Percentiles rank a stretch among this genome's conserved stretches.
Conservation (phyloP, 2,329 filamentous ascomycete species). For the Cordyceps militaris region DNA sequence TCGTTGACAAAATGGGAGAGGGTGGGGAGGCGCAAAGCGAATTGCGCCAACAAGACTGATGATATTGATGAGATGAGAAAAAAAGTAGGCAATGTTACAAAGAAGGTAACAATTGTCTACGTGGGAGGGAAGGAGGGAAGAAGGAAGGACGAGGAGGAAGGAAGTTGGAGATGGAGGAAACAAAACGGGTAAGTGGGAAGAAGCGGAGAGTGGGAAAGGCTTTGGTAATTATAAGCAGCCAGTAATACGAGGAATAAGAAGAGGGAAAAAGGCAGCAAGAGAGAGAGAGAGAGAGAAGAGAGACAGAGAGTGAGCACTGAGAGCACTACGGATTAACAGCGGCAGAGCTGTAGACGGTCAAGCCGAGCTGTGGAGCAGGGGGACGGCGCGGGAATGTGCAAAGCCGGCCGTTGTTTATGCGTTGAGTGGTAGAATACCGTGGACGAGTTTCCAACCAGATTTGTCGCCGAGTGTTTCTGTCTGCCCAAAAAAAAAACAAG, state of each 20-base stretch:
- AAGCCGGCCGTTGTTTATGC: constrained; percentile 6
- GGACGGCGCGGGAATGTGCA: constrained; percentile 1
- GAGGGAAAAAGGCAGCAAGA: background rate
- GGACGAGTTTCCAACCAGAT: background rate
- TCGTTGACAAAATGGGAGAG: background rate
- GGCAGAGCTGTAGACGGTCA: constrained; percentile 7
- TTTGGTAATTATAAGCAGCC: constrained; percentile 2
- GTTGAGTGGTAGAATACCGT: background rate
- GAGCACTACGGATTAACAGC: background rate
- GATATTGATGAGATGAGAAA: background rate
- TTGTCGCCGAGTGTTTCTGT: background rate
- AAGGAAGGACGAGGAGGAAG: background rate
- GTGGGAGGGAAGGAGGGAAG: background rate
- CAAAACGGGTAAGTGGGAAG: background rate
- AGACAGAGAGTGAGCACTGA: background rate
- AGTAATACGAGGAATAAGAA: background rate
- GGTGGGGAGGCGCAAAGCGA: background rate
- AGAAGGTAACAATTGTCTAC: background rate
- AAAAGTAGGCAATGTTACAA: background rate
- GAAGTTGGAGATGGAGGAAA: background rate
- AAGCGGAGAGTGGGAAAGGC: background rate
- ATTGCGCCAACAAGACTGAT: background rate
- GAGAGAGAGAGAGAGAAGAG: background rate
- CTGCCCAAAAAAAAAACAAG: background rate
- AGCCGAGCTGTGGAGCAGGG: constrained; percentile 3